Evolutionary conservation across 192 early-diverging fungal species (phyloP), one percentile per base, ranked within the genome.

Genomic region (Chytriomyces sp.): DNA sequence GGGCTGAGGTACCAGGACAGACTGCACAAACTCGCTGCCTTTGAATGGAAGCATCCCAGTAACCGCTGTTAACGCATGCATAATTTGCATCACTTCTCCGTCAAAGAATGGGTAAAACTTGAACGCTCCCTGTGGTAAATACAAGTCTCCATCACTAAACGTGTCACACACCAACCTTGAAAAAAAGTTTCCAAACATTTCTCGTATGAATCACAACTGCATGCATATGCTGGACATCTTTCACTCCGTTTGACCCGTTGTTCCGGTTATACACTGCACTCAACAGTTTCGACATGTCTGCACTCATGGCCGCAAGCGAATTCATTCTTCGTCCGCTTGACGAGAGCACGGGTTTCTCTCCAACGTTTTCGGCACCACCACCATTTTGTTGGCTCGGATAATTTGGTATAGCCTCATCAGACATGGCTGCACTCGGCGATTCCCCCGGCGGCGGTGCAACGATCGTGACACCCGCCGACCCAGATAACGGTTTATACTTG

Each of bases 41-140:
- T 74, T 67, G 24, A 76, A 81, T 5, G 82, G 80, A 24, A n/a
- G 43, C 45, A 79, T 46, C 1, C 70, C 80, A 53, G 68, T 76
- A 16, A 75, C 60, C n/a, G 45, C 45, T 24, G 20, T 63, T 47
- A 80, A 11, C 35, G 64, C 46, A 23, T 67, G 43, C 13, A 79
- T 24, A 50, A 77, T 79, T 62, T 74, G 45, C 6, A 5, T 60
- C 50, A 78, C 61, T 79, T 83, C 79, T 11, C 82, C 72, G 60
- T 68, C 77, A 45, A 35, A 64, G 64, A 82, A 83, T 6, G 82
- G 82, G 59, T 71, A 83, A 47, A 83, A 69, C 76, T 80, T 82
- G 73, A 75, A 83, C 11, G 82, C 80, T 64, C 82, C 80, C 66
- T 70, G 20, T 13, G 10, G 53, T 35, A 45, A 74, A 53, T 0